These are phyloP conservation scores for Nakataea oryzae DNA, from an alignment of 2,329 filamentous ascomycete species.

Conservation along the genomic window DNA sequence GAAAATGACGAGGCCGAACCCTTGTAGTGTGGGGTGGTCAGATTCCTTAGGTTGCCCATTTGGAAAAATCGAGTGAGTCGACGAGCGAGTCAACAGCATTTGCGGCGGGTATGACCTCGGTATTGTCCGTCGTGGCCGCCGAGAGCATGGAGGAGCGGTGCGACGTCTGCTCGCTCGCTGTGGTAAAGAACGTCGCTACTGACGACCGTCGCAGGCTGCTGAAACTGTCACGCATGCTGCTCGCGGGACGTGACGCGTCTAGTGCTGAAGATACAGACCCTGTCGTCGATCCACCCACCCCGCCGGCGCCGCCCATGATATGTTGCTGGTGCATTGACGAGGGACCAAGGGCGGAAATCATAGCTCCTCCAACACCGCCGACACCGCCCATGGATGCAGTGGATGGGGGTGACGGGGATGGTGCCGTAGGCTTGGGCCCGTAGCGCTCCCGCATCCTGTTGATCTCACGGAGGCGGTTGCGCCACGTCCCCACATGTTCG, in stretches of 20 bases:
- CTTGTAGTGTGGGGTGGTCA: background rate
- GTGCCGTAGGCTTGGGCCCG: conserved; percentile 29
- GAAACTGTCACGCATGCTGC: conserved; percentile 49
- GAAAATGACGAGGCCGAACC: background rate
- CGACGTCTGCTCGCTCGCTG: conserved; percentile 42
- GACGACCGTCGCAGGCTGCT: conserved; percentile 51
- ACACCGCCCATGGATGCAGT: conserved; percentile 19
- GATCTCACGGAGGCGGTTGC: conserved; percentile 76
- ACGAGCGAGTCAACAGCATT: conserved; percentile 24
- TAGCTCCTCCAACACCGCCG: conserved; percentile 1
- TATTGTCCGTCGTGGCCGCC: conserved; percentile 41
- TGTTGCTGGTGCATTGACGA: background rate
- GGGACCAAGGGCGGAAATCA: background rate
- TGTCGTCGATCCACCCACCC: conserved; percentile 3
- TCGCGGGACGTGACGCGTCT: conserved; percentile 28
- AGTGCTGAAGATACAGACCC: conserved; percentile 7
- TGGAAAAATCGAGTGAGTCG: conserved; percentile 38
- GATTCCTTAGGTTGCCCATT: conserved; percentile 25
- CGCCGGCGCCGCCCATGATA: background rate
- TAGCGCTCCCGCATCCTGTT: conserved; percentile 67
- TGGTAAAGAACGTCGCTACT: conserved; percentile 54
- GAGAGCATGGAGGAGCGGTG: conserved; percentile 50
- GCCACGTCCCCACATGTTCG: conserved; percentile 84
- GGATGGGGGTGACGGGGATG: conserved; percentile 19
- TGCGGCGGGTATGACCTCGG: conserved; percentile 29